Evolutionary conservation across 2,329 filamentous ascomycete genomes (phyloP).

Genomic region (Botrytis sinoallii): DNA sequence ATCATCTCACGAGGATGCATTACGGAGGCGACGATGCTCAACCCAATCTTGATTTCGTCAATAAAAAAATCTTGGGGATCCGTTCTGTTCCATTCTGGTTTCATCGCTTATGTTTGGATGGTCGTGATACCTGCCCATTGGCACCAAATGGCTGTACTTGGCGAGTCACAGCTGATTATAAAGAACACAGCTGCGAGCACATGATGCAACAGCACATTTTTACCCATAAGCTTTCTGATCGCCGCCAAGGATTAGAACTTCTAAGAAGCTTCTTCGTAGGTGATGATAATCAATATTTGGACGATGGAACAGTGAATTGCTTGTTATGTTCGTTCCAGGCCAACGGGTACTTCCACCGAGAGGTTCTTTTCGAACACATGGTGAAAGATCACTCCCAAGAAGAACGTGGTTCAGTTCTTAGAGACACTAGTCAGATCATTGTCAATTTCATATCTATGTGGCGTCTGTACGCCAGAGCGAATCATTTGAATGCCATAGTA

Average conservation of each 20-base stretch:
- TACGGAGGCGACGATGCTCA: background rate
- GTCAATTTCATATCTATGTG: too few relatives aligned
- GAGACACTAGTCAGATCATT: fast-evolving
- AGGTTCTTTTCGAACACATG: background rate
- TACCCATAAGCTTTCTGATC: background rate
- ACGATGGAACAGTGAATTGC: fast-evolving
- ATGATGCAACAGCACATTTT: background rate
- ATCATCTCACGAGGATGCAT: background rate
- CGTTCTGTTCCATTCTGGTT: background rate
- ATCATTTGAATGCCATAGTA: background rate
- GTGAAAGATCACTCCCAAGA: background rate
- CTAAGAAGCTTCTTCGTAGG: fast-evolving
- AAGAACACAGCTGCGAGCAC: fast-evolving
- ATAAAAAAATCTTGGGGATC: fast-evolving
- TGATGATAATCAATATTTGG: fast-evolving
- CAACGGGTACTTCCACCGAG: background rate
- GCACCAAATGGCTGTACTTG: background rate
- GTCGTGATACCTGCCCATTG: background rate
- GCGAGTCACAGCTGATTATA: background rate
- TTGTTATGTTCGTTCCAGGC: background rate
- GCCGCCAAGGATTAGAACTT: too few relatives aligned
- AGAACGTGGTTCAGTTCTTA: background rate
- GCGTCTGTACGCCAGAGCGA: fast-evolving
- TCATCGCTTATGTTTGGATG: fast-evolving
- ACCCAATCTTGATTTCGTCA: background rate